These are phyloP conservation scores for Opeltia flavorubescens DNA, from an alignment of 495 filamentous ascomycete species.

Conservation along the genomic window DNA sequence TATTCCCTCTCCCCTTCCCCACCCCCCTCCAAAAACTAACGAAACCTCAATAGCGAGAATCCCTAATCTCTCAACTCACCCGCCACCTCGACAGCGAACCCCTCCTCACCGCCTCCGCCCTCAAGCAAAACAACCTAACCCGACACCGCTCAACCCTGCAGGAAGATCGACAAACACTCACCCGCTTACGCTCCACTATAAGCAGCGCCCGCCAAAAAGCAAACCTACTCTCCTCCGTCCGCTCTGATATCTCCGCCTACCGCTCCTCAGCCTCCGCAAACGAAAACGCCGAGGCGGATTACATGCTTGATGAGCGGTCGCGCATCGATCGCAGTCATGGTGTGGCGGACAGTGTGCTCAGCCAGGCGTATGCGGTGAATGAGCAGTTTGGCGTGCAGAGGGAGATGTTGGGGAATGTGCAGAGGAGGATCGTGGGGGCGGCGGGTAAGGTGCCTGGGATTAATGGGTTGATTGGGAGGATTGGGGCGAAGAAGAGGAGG, in stretches of 20 bases:
- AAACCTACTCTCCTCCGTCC: conserved; percentile 83
- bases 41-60: conserved; percentile 49
- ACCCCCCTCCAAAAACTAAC: not conserved
- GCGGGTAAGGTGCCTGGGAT: conserved; percentile 86
- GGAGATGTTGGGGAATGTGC: conserved; percentile 73
- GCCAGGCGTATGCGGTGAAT: conserved; percentile 94
- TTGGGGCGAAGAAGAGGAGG: conserved; percentile 86
- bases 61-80: conserved; percentile 64
- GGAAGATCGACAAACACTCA: conserved; percentile 74
- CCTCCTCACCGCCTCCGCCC: conserved; percentile 71
- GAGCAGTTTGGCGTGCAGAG: conserved; percentile 79
- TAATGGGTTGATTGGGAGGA: conserved; percentile 84
- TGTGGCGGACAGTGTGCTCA: conserved; percentile 78
- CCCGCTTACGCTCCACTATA: conserved; percentile 53
- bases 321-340: conserved; percentile 77
- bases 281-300: conserved; percentile 69
- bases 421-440: conserved; percentile 73
- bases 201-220: conserved; percentile 64
- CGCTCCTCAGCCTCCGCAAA: conserved; percentile 61
- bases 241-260: conserved; percentile 84
- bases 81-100: conserved; percentile 91
- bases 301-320: conserved; percentile 85
- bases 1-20: conserved; percentile 15
- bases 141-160: conserved; percentile 81
- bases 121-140: conserved; percentile 87